Evolutionary conservation across 345 rosid species (phyloP), one percentile per base, ranked within the genome.

Genomic region (Acer negundo): DNA sequence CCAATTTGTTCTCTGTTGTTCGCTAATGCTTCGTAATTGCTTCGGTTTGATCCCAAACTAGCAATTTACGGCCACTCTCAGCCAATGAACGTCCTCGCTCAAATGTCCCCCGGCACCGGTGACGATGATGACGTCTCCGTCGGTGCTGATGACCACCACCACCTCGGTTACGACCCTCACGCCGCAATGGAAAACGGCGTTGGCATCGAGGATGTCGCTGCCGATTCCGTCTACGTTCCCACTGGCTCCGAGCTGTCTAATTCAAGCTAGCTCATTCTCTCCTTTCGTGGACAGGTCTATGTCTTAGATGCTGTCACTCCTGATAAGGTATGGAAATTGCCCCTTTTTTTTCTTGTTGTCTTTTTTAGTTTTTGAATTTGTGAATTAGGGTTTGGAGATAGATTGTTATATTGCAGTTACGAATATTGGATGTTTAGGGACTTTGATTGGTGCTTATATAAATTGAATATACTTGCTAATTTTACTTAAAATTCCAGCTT

Each of bases 281-380:
- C 98, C 28, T 94, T 92, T 81, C 95, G 94, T 2, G 98, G 97
- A 10, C 97, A 94, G 75, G 95, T 94, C 81, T 94, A 91, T 82
- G 97, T 92, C 22, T 94, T 94, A 24, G 94, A 94, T 72, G 90
- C 94, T 24, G 95, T 94, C 75, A 87, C 89, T 47, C 89, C 91
- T 19, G 94, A 94, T 51, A 94, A 92, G 98, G 98, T 92, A 23
- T 28, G 23, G 28, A 1, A 46, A 42, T 40, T 17, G 11, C 75
- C 28, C 77, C 42, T 5, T 23, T n/a, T 51, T 73, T 72, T 42
- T 38, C 26, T 28, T 49, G 6, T 8, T 68, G 47, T 16, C 20
- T 6, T 66, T 40, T 40, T 12, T 67, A 40, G 20, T 72, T 62
- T 69, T 23, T 28, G 3, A 16, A 16, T 35, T 17, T 53, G 46